Evolutionary conservation across 2,329 filamentous ascomycete species (phyloP).

Genomic region (Epichloe typhina): DNA sequence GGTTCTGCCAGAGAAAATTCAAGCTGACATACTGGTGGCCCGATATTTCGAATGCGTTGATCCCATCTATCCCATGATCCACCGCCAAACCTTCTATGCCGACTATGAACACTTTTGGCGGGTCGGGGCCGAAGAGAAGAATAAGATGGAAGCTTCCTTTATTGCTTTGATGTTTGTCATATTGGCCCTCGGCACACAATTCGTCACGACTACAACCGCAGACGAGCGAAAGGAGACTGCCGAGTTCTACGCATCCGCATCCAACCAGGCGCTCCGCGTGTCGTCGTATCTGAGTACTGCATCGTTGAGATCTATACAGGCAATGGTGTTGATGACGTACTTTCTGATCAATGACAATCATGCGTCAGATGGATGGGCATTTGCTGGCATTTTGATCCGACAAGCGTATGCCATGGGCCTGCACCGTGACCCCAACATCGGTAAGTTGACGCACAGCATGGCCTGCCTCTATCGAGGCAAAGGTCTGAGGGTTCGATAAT

Average conservation of each 20-base stretch:
- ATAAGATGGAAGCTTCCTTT: conserved; percentile 51
- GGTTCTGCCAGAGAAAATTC: conserved; percentile 61
- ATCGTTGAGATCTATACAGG: conserved; percentile 59
- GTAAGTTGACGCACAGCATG: conserved; percentile 17
- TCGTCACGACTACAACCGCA: conserved; percentile 46
- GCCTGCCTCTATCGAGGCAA: neutral
- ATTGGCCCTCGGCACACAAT: conserved; percentile 67
- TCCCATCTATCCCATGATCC: conserved; percentile 69
- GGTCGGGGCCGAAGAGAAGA: conserved; percentile 41
- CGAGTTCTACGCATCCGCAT: conserved; percentile 70
- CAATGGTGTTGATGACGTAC: conserved; percentile 70
- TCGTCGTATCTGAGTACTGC: conserved; percentile 66
- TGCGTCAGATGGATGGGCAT: conserved; percentile 70
- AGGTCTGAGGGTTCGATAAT: too few species aligned
- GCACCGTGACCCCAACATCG: conserved; percentile 66
- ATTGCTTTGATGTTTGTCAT: conserved; percentile 65
- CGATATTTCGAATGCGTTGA: conserved; percentile 61
- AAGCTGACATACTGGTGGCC: conserved; percentile 55
- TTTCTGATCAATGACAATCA: conserved; percentile 82
- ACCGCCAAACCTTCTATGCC: conserved; percentile 60
- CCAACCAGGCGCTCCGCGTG: conserved; percentile 63
- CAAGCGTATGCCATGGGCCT: conserved; percentile 74
- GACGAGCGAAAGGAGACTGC: conserved; percentile 59
- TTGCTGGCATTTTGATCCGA: conserved; percentile 62
- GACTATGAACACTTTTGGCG: conserved; percentile 73